Base-by-base conservation (phyloP, 139 green algal genomes). In the Picochlorum sp. region DNA sequence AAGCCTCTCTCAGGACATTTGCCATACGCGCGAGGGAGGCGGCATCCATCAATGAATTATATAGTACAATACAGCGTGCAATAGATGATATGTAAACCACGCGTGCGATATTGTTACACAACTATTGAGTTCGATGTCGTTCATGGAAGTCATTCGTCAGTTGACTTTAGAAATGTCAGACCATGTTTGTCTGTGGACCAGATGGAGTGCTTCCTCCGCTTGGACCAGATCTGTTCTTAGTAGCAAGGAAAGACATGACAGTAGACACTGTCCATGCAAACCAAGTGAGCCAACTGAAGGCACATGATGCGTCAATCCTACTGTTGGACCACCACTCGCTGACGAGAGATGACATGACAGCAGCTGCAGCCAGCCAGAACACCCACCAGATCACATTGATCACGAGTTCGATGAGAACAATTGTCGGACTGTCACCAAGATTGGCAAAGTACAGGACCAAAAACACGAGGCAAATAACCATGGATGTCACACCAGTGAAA, bases 391-490 rank as follows among this genome's bases (percentile, higher is more conserved):
- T 18, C 18, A 59, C 18, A 23, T 65, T 52, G 20, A 65, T 28
- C 13, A 65, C 23, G n/a, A 52, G 41, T 65, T 65, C 58, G 20
- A 52, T 18, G 13, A 65, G 23, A 15, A 50, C 6, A 28, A 65
- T 26, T 18, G 44, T 57, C n/a, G 58, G 44, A 31, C 23, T 65
- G 4, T 65, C 20, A 14, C 23, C 58, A n/a, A 65, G n/a, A 16
- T 50, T 15, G 15, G 20, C 18, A 24, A 59, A n/a, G 13, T 65
- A 65, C 8, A 65, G n/a, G 23, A 15, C 44, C 20, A 65, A 31
- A 31, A 65, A 65, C n/a, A 65, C n/a, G 11, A 65, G 41, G 23
- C 58, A 65, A 18, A 65, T 45, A 7, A 65, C 23, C 58, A 65
- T 65, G 20, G 58, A n/a, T 6, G 58, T 65, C 20, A 65, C 23